Conservation (phyloP, 1,139 yeast genomes). For the Scheffersomyces quercinus region DNA sequence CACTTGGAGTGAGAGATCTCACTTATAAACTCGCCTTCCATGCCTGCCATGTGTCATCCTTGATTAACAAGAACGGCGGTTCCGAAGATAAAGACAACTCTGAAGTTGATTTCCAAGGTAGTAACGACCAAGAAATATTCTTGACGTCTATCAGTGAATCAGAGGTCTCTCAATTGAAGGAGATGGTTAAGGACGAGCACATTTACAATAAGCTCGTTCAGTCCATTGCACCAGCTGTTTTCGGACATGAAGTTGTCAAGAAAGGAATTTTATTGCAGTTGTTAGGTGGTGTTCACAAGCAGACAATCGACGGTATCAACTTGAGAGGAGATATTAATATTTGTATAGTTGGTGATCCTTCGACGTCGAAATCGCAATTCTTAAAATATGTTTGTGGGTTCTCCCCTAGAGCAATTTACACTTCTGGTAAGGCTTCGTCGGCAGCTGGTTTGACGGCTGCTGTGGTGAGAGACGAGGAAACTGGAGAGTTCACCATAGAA, state of each 20-base stretch:
- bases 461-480: conserved; percentile 95
- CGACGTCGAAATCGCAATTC: conserved; percentile 96
- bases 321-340: conserved; percentile 96
- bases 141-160: conserved; percentile 77
- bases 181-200: conserved; percentile 89
- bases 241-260: conserved; percentile 92
- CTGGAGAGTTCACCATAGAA: conserved; percentile 95
- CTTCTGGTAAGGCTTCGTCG: conserved; percentile 97
- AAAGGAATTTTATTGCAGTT: conserved; percentile 88
- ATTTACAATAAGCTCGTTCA: conserved; percentile 82
- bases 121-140: conserved; percentile 75
- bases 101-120: conserved; percentile 34
- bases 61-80: conserved; percentile 48
- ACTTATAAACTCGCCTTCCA: conserved; percentile 90
- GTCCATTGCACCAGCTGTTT: conserved; percentile 95
- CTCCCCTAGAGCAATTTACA: conserved; percentile 92
- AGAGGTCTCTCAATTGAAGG: conserved; percentile 82
- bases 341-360: conserved; percentile 97
- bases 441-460: conserved; percentile 99
- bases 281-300: conserved; percentile 94
- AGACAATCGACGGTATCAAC: conserved; percentile 91
- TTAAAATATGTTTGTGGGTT: conserved; percentile 90
- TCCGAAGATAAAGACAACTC: conserved; percentile 27
- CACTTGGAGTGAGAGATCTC: conserved; percentile 90
- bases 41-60: conserved; percentile 80